Evolutionary conservation across 2,329 filamentous ascomycete species (phyloP), one percentile per base, ranked within the genome.

Genomic region (Clarireedia monteithiana): DNA sequence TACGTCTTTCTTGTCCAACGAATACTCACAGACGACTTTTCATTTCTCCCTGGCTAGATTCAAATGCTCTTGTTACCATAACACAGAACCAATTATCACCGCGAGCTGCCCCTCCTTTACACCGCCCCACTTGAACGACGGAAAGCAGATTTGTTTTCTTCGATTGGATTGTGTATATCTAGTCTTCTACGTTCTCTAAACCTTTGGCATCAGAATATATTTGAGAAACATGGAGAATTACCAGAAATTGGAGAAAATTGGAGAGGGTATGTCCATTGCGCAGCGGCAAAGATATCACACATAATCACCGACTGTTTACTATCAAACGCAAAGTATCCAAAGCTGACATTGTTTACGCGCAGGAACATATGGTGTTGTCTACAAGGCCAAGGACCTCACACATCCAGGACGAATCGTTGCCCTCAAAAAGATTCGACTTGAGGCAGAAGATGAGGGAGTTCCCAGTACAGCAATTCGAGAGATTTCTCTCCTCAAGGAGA

Each of bases 361-460:
- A 95, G 91, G 91, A 67, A 96, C 91, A 15, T 96, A 96, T 70
- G 91, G 91, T 72, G 91, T 96, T 60, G 91, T 96, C 61, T 96
- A 96, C 82, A 95, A 95, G 74, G 91, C 91, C 58, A 84, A 87
- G 63, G 91, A 96, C 72, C 85, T 96, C 59, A 82, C 82, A 63
- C 86, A 91, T 68, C 80, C 81, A 63, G 88, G 89, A 68, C 87
- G 89, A 66, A 94, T 96, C 66, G 91, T 96, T 61, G 91, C 91
- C 23, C 77, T 96, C 64, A 96, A 96, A 80, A 96, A 96, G 77
- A 96, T 96, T 67, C 88, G 91, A 61, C 86, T 96, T 66, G 91
- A 96, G 70, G 90, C 91, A 60, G 91, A 96, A 76, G 91, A 96
- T 75, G 91, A 96, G 71, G 91, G 91, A 64, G 90, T 95, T 17